These are phyloP conservation scores for Cryptococcus sp. DNA, from an alignment of 1,284 basidiomycete genomes.

Conservation along the genomic window DNA sequence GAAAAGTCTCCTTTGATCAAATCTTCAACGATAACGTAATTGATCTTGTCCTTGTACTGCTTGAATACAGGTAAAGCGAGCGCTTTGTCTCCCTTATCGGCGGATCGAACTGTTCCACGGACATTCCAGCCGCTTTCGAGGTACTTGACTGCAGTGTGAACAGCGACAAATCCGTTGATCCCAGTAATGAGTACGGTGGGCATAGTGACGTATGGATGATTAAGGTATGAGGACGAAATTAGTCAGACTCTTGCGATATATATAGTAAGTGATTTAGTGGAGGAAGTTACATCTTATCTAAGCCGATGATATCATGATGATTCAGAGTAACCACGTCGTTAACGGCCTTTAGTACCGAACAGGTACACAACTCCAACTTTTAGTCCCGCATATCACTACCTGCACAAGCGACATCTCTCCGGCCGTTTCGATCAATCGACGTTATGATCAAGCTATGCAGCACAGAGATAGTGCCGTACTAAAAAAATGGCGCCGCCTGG, in stretches of 20 bases:
- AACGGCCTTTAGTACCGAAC: too few relatives aligned
- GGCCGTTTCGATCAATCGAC: too few relatives aligned
- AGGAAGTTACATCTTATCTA: not conserved
- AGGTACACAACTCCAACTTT: too few relatives aligned
- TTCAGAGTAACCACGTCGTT: not conserved
- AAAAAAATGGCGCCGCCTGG: not conserved
- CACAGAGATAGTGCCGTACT: too few relatives aligned
- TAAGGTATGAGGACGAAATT: too few relatives aligned
- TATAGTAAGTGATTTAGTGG: too few relatives aligned
- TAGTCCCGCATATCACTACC: too few relatives aligned
- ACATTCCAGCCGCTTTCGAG: constrained; percentile 33
- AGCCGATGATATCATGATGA: not conserved
- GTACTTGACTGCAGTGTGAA: constrained; percentile 27
- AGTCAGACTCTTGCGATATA: too few relatives aligned
- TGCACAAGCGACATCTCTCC: too few relatives aligned
- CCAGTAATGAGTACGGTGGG: constrained; percentile 31
- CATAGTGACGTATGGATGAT: too few relatives aligned
- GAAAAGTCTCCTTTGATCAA: constrained; percentile 39
- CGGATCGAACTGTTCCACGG: constrained; percentile 43
- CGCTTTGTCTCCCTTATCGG: constrained; percentile 37
- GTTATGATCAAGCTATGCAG: too few relatives aligned
- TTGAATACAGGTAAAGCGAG: constrained; percentile 11
- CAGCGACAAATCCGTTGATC: constrained; percentile 32
- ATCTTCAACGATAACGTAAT: constrained; percentile 30
- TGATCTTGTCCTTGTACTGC: constrained; percentile 21